Percentiles rank a stretch among this genome's conserved stretches.
Evolutionary conservation across 2,329 filamentous ascomycete genomes (phyloP).

Genomic region (Calonectria leucothoes): DNA sequence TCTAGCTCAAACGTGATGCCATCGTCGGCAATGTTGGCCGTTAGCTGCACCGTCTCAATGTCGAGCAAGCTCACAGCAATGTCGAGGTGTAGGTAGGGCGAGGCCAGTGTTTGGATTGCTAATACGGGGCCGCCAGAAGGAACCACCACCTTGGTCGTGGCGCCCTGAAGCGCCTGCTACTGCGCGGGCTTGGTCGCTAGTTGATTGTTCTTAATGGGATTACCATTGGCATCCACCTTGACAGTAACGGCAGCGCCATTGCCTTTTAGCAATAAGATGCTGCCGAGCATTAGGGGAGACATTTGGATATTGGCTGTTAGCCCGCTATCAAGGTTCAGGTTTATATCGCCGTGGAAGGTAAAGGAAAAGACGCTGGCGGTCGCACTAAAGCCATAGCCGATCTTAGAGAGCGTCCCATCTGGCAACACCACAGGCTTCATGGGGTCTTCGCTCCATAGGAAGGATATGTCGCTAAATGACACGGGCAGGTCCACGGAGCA

Average conservation of each 20-base stretch:
- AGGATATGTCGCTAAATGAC: neutral
- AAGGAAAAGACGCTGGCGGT: neutral
- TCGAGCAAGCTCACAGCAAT: neutral
- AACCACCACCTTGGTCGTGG: neutral
- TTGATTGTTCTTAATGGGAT: conserved; percentile 8
- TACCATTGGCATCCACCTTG: conserved; percentile 3
- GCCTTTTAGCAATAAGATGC: neutral
- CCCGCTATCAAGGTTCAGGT: neutral
- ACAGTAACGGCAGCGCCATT: neutral
- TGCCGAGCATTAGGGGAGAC: conserved; percentile 4
- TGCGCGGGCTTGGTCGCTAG: neutral
- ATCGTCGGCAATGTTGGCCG: neutral
- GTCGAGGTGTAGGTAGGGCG: conserved; percentile 7
- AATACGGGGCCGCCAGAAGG: neutral
- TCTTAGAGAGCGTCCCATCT: neutral
- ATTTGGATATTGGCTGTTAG: neutral
- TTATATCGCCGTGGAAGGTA: neutral
- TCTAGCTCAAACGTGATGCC: neutral
- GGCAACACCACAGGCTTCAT: neutral
- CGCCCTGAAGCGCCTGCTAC: neutral
- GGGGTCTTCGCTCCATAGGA: neutral
- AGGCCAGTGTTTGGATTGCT: neutral
- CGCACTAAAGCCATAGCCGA: conserved; percentile 1
- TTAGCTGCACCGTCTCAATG: neutral
- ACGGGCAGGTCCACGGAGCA: neutral